These are phyloP conservation scores for Eucalyptus urophylla DNA, from an alignment of 345 rosid genomes.

Conservation along the genomic window DNA sequence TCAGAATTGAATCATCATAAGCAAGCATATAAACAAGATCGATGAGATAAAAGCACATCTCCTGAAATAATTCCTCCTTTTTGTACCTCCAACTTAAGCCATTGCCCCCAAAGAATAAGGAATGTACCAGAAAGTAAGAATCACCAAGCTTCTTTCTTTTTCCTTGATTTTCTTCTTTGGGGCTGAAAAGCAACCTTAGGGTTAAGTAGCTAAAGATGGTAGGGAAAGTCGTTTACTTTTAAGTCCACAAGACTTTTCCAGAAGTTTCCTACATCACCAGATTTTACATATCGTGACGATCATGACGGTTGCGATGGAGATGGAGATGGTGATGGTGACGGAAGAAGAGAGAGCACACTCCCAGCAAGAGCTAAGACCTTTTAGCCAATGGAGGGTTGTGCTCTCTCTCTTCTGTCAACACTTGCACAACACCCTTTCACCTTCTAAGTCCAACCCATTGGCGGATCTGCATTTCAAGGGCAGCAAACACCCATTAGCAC, in stretches of 20 bases:
- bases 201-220: background rate
- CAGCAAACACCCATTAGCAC: background rate
- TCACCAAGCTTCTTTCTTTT: background rate
- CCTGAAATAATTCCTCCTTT: background rate
- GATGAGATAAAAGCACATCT: background rate
- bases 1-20: background rate
- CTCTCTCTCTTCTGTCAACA: conserved; percentile 99
- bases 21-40: background rate
- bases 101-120: background rate
- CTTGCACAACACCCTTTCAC: background rate
- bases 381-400: conserved; percentile 57
- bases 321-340: background rate
- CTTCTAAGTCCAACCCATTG: background rate
- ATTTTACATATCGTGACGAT: background rate
- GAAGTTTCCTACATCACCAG: background rate
- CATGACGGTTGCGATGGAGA: background rate
- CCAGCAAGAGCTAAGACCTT: conserved; percentile 48
- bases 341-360: conserved; percentile 91
- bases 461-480: background rate
- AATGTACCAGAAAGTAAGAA: background rate
- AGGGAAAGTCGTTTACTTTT: background rate
- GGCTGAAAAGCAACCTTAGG: background rate
- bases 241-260: background rate
- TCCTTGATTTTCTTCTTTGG: background rate
- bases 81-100: background rate